Evolutionary conservation across 164 flowering plant species (phyloP).

Genomic region (Litsea cubeba): DNA sequence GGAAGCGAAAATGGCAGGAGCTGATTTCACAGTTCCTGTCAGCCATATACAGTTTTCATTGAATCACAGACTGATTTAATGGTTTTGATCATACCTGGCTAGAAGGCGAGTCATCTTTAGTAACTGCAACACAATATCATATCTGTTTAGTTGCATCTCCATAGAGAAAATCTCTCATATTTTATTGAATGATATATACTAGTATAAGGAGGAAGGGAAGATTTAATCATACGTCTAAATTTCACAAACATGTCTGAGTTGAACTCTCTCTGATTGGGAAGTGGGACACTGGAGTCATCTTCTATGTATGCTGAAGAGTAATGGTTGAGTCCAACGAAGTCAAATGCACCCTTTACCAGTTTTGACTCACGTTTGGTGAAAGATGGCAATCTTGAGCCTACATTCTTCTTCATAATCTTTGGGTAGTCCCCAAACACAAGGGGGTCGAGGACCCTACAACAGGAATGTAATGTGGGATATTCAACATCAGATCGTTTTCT

Average conservation of each 20-base stretch:
- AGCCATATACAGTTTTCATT: too few species aligned
- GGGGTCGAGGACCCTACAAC: constrained; percentile 25
- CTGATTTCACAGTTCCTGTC: not conserved
- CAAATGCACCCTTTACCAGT: constrained; percentile 27
- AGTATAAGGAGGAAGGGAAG: not conserved
- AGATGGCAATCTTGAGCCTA: constrained; percentile 45
- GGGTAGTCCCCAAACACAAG: constrained; percentile 67
- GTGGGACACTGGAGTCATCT: constrained; percentile 10
- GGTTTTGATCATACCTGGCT: constrained; percentile 5
- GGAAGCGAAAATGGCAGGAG: constrained; percentile 5
- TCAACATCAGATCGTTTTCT: too few species aligned
- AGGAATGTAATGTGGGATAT: too few species aligned
- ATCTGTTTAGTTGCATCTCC: too few species aligned
- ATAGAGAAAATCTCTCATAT: too few species aligned
- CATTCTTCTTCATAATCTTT: constrained; percentile 39
- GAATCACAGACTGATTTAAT: not conserved
- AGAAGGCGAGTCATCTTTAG: constrained; percentile 10
- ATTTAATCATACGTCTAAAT: constrained; percentile 9
- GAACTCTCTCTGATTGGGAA: constrained; percentile 8
- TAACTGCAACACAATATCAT: constrained; percentile 7
- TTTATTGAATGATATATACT: too few species aligned
- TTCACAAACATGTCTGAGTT: constrained; percentile 16
- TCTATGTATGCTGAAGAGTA: constrained; percentile 16
- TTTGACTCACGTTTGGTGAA: constrained; percentile 31
- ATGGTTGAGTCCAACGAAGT: constrained; percentile 32